Percentiles rank a stretch among this genome's conserved stretches.
phyloP scores from a whole-genome alignment of 2,329 filamentous ascomycete genomes.

The Apiospora marii region DNA sequence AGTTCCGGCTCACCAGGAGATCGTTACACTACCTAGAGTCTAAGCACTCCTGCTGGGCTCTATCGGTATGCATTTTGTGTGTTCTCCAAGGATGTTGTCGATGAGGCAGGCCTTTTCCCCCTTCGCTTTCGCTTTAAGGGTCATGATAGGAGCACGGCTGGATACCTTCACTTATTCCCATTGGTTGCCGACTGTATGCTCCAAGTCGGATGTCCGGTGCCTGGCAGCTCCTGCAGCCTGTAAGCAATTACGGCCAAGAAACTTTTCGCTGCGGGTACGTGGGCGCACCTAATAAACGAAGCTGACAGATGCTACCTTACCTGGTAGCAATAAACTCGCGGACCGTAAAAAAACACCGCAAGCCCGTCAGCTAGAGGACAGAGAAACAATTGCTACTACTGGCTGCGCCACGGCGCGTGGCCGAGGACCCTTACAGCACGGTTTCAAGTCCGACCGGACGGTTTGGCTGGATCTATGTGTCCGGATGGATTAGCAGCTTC shows the following conservation, averaged over 20 bases:
- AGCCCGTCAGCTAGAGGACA: neutral
- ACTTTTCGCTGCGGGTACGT: neutral
- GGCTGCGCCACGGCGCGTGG: constrained; percentile 15
- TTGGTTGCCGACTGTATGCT: neutral
- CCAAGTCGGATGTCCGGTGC: constrained; percentile 19
- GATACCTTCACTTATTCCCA: neutral
- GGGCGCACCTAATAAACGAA: neutral
- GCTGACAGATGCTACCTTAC: neutral
- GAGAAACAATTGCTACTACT: neutral
- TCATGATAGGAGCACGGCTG: neutral
- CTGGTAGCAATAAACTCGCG: constrained; percentile 5
- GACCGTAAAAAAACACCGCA: neutral
- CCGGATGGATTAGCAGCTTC: neutral
- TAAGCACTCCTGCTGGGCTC: neutral
- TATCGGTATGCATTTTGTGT: neutral
- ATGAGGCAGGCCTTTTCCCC: neutral
- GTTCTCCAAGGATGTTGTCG: neutral
- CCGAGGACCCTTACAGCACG: neutral
- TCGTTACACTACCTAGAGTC: constrained; percentile 2
- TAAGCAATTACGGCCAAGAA: constrained; percentile 17
- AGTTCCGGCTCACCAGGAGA: neutral
- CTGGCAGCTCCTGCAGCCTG: constrained; percentile 5
- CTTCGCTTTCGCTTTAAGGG: neutral
- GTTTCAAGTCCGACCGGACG: constrained; percentile 13
- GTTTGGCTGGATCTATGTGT: neutral